Evolutionary conservation across 148 eudicot species (phyloP), one percentile per base, ranked within the genome.

Genomic region (Rhododendron ovatum): DNA sequence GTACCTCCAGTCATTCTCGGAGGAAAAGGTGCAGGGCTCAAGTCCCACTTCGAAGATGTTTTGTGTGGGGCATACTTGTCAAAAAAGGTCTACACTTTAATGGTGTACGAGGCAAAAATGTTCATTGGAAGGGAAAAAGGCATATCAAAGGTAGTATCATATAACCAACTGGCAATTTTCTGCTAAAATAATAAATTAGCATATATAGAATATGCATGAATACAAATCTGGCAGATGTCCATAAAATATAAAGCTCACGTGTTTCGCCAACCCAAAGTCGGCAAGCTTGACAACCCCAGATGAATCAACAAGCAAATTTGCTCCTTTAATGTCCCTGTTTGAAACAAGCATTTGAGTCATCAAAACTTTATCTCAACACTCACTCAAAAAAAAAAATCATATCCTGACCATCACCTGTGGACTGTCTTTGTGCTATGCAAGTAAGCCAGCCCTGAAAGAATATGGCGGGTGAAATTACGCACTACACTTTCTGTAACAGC

Each of bases 231-330:
- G 28, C 65, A 65, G 55, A 48, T 33, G 26, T 41, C 35, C 35
- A 63, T 37, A 78, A 67, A 59, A 82, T 63, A 82, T n/a, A 77
- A 73, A 85, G 84, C 96, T 92, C 84, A 96, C 99, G 90, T 92
- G 98, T 88, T 95, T 96, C 9, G 99, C 99, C 92, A 94, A 88
- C 83, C 99, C 99, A 90, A 96, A 96, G 87, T 96, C 99, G 10
- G 99, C 99, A 88, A 96, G 95, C 91, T 96, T 96, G 90, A 96
- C 98, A 78, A 95, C 95, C 63, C 99, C 99, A 69, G 91, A 91
- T 87, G 95, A 88, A 94, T 95, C 93, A 82, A 95, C 98, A 48
- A 96, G 99, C 86, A 96, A 90, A 88, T 96, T 96, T 78, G 99
- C 98, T 45, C 98, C 99, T 89, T 96, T 96, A 77, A 96, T 95